Conservation (phyloP, 2,329 filamentous ascomycete genomes). For the Dendryphion nanum region DNA sequence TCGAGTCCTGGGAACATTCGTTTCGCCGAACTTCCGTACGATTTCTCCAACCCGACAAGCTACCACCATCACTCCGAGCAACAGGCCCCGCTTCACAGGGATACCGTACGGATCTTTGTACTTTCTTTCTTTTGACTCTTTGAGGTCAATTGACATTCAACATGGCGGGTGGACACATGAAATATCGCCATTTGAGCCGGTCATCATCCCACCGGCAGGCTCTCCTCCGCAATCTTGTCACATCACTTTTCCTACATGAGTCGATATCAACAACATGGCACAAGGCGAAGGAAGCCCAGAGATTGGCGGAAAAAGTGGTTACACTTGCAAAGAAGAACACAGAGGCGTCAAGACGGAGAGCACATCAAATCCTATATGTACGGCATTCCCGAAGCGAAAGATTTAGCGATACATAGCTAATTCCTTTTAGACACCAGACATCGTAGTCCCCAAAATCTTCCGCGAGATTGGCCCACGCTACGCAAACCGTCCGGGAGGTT, state of each 20-base stretch:
- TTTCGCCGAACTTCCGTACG: not conserved
- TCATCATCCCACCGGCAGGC: conserved; percentile 85
- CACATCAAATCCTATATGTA: conserved; percentile 84
- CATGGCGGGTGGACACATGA: conserved; percentile 85
- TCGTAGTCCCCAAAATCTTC: conserved; percentile 82
- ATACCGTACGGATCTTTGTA: not conserved
- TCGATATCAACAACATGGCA: conserved; percentile 92
- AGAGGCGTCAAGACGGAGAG: conserved; percentile 71
- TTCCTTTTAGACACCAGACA: conserved; percentile 59
- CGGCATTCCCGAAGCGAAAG: conserved; percentile 36
- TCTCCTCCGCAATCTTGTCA: conserved; percentile 91
- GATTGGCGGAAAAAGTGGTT: conserved; percentile 89
- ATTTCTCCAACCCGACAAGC: not conserved
- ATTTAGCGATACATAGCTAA: conserved; percentile 4
- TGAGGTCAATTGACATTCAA: conserved; percentile 4
- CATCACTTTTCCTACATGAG: conserved; percentile 89
- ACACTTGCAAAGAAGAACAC: conserved; percentile 93
- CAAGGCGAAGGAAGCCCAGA: conserved; percentile 96
- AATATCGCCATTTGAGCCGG: conserved; percentile 86
- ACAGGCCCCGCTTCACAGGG: not conserved
- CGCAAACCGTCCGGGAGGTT: conserved; percentile 75
- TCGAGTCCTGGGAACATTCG: not conserved
- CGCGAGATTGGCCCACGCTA: conserved; percentile 80
- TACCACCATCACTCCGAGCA: not conserved
- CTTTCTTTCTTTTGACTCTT: not conserved